Evolutionary conservation across 208 protist species (phyloP).

Genomic region (Wallacemonas collosoma): DNA sequence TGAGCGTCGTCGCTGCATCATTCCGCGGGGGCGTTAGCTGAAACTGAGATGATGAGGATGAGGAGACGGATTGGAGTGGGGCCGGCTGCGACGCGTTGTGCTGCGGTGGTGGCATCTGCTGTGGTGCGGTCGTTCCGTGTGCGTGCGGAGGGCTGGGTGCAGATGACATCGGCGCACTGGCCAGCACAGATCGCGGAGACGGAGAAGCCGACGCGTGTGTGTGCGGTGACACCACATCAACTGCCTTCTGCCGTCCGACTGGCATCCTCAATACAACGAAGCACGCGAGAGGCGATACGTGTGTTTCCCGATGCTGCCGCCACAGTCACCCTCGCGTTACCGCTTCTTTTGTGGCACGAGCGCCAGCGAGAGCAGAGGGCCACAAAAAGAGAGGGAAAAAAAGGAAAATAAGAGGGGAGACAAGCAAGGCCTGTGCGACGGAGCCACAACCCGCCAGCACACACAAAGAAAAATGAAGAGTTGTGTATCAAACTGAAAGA

Average conservation of each 20-base stretch:
- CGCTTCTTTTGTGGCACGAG: too few species aligned
- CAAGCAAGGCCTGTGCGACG: neutral
- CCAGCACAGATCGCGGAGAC: slow-evolving; percentile 5
- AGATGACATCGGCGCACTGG: slow-evolving; percentile 17
- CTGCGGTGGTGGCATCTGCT: neutral
- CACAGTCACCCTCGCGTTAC: too few species aligned
- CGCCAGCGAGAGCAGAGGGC: neutral
- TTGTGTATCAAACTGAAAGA: neutral
- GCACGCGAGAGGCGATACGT: too few species aligned
- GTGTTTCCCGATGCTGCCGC: too few species aligned
- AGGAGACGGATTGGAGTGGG: neutral
- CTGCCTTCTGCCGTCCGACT: too few species aligned
- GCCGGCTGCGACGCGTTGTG: too few species aligned
- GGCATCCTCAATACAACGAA: too few species aligned
- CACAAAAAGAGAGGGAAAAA: slow-evolving; percentile 12
- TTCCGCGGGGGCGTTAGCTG: too few species aligned
- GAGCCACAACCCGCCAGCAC: slow-evolving; percentile 2
- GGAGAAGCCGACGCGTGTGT: slow-evolving; percentile 6
- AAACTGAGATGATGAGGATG: neutral
- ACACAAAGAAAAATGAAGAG: neutral
- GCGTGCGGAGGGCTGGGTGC: slow-evolving; percentile 3
- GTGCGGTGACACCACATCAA: slow-evolving; percentile 12
- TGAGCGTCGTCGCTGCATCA: too few species aligned
- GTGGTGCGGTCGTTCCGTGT: slow-evolving; percentile 5
- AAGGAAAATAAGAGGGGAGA: slow-evolving; percentile 6